phyloP scores from a whole-genome alignment of 2,329 filamentous ascomycete species.

The Beauveria pseudobassiana region DNA sequence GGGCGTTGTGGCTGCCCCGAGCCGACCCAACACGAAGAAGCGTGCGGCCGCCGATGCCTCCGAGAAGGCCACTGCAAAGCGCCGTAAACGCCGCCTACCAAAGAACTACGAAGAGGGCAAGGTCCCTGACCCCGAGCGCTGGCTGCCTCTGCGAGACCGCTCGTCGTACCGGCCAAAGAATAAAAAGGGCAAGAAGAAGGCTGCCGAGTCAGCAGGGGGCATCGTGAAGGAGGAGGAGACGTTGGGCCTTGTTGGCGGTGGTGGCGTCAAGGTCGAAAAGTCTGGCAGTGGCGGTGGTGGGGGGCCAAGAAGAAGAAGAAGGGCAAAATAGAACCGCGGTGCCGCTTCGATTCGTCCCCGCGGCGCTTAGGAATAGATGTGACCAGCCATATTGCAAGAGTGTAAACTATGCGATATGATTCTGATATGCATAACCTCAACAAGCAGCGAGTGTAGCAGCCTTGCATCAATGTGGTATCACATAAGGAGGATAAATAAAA shows the following conservation, averaged over 20 bases:
- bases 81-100: constrained; percentile 56
- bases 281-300: constrained; percentile 26
- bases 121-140: constrained; percentile 81
- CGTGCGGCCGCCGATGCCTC: constrained; percentile 29
- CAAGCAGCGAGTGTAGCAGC: neutral
- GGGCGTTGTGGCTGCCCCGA: constrained; percentile 46
- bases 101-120: constrained; percentile 71
- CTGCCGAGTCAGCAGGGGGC: constrained; percentile 71
- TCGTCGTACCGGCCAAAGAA: constrained; percentile 86
- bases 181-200: constrained; percentile 83
- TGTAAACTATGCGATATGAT: neutral
- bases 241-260: constrained; percentile 55
- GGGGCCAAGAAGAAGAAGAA: constrained; percentile 47
- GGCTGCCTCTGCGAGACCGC: constrained; percentile 84
- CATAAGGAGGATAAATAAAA: neutral
- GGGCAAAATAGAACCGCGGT: constrained; percentile 37
- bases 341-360: neutral
- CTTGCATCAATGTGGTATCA: neutral
- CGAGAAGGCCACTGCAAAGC: constrained; percentile 43
- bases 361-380: neutral
- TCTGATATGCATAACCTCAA: neutral
- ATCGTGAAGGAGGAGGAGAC: constrained; percentile 66
- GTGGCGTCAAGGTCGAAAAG: constrained; percentile 59
- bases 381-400: neutral
- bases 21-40: constrained; percentile 39